Conservation (phyloP, 2,329 filamentous ascomycete species). For the Aspergillus fumigatus region DNA sequence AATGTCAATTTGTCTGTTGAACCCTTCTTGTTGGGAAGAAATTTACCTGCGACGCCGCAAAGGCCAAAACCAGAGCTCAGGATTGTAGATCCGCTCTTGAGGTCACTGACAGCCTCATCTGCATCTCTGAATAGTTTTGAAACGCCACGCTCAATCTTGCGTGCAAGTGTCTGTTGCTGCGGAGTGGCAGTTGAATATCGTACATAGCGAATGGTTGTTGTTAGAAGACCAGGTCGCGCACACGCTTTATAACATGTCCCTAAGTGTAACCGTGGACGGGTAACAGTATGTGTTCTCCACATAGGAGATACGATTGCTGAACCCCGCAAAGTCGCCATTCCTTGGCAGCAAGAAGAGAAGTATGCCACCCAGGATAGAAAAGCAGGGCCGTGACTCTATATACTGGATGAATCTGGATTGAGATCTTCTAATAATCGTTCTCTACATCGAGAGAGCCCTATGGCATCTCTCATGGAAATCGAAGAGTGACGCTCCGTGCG, state of each 20-base stretch:
- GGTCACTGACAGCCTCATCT: constrained; percentile 65
- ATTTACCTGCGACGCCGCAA: constrained; percentile 65
- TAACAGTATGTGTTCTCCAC: constrained; percentile 19
- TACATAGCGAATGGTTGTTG: constrained; percentile 1
- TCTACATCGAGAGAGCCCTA: background rate
- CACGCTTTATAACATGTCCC: constrained; percentile 12
- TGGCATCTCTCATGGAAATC: background rate
- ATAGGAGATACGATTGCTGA: constrained; percentile 17
- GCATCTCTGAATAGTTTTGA: constrained; percentile 45
- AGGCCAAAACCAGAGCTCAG: constrained; percentile 79
- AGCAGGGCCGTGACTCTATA: constrained; percentile 3
- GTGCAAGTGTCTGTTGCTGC: constrained; percentile 15
- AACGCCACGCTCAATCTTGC: constrained; percentile 26
- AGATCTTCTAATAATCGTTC: background rate
- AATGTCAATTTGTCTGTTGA: background rate
- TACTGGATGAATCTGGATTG: background rate
- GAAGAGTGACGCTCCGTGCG: constrained; percentile 12
- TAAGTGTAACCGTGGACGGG: constrained; percentile 19
- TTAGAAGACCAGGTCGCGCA: constrained; percentile 8
- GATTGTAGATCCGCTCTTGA: constrained; percentile 65
- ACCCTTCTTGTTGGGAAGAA: background rate
- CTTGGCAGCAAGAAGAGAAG: background rate
- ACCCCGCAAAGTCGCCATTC: constrained; percentile 25
- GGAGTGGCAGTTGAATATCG: constrained; percentile 20
- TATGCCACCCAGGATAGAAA: background rate